Evolutionary conservation across 139 green algal genomes (phyloP).

Genomic region (Astrephomene gubernaculifera): DNA sequence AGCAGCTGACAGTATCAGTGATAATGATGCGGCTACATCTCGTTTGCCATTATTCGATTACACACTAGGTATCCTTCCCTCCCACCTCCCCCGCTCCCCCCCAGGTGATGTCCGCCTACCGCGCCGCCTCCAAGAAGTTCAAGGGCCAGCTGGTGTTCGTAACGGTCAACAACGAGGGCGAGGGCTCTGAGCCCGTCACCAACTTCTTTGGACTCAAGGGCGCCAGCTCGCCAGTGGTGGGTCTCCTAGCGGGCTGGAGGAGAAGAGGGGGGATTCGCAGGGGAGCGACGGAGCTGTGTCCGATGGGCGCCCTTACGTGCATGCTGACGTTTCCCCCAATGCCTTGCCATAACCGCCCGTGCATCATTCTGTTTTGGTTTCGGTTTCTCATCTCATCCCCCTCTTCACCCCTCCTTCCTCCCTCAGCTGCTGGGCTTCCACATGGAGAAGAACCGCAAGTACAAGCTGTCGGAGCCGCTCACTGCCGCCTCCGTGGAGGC

Average conservation of each 20-base stretch:
- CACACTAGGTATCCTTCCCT: too few species aligned
- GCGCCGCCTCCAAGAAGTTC: conserved; percentile 47
- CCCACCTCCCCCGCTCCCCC: too few species aligned
- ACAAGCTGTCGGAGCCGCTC: conserved; percentile 60
- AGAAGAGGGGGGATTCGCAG: neutral
- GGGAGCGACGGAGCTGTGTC: too few species aligned
- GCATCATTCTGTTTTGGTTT: too few species aligned
- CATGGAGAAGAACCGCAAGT: conserved; percentile 80
- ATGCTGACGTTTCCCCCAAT: too few species aligned
- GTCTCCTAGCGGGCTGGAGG: neutral
- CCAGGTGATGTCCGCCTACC: conserved; percentile 42
- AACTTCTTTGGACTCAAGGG: conserved; percentile 88
- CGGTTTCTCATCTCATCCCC: too few species aligned
- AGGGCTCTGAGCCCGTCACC: conserved; percentile 69
- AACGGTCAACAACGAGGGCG: conserved; percentile 59
- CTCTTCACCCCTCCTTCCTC: too few species aligned
- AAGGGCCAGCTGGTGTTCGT: conserved; percentile 83
- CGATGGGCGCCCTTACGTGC: too few species aligned
- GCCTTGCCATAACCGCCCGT: too few species aligned
- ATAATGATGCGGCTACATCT: too few species aligned
- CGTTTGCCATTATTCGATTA: too few species aligned
- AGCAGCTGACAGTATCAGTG: too few species aligned
- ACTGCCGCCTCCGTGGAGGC: conserved; percentile 57
- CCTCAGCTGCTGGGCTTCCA: conserved; percentile 78
- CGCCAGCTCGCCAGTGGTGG: conserved; percentile 48